Evolutionary conservation across 2,329 filamentous ascomycete genomes (phyloP).

Genomic region (Fusarium sp.): DNA sequence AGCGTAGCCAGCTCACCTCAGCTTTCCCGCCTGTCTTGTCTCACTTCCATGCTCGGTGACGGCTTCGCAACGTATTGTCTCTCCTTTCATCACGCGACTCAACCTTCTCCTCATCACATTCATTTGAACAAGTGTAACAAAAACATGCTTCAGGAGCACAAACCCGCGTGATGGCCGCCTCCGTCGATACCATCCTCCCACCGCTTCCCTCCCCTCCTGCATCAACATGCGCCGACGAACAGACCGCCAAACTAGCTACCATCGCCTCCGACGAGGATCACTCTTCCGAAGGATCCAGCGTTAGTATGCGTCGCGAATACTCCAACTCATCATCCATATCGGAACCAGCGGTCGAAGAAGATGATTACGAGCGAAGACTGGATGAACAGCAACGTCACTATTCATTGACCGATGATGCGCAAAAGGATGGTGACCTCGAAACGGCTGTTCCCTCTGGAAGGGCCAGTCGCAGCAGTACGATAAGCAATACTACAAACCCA

Average conservation of each 20-base stretch:
- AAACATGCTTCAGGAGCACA: conserved; percentile 36
- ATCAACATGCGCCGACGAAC: conserved; percentile 25
- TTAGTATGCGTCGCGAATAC: conserved; percentile 34
- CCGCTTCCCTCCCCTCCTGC: conserved; percentile 33
- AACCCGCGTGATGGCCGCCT: conserved; percentile 44
- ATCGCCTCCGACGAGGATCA: conserved; percentile 48
- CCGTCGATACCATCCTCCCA: conserved; percentile 41
- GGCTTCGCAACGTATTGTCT: not conserved
- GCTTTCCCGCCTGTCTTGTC: not conserved
- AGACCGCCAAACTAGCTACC: conserved; percentile 31
- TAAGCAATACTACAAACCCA: conserved; percentile 49
- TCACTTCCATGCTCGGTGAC: conserved; percentile 7
- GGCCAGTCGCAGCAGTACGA: conserved; percentile 47
- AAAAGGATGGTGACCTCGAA: conserved; percentile 17
- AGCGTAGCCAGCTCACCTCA: conserved; percentile 2
- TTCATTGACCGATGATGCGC: not conserved
- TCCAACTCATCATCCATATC: conserved; percentile 49
- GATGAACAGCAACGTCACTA: not conserved
- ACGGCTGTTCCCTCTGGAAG: conserved; percentile 32
- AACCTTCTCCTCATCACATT: not conserved
- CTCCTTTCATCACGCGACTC: conserved; percentile 10
- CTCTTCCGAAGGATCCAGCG: conserved; percentile 46
- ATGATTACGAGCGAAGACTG: conserved; percentile 7
- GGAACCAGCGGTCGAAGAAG: conserved; percentile 44
- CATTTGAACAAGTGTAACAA: not conserved